Evolutionary conservation across 2,329 filamentous ascomycete species (phyloP).

Genomic region (Claviceps quebecensis): DNA sequence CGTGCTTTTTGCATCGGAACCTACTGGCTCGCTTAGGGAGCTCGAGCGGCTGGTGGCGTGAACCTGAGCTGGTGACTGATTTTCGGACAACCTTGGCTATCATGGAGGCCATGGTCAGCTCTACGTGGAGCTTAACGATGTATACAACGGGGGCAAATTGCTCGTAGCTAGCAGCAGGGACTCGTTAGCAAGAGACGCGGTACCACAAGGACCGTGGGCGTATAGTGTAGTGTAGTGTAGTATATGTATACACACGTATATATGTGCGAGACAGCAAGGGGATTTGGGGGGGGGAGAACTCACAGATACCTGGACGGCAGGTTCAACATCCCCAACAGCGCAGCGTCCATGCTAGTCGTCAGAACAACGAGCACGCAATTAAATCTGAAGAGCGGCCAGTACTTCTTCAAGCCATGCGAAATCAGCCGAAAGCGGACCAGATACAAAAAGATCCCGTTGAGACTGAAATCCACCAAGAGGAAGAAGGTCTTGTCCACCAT

Average conservation of each 20-base stretch:
- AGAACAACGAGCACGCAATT: slow-evolving; percentile 33
- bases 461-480: slow-evolving; percentile 29
- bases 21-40: neutral
- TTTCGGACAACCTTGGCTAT: slow-evolving; percentile 25
- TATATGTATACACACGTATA: neutral
- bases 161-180: slow-evolving; percentile 15
- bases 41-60: neutral
- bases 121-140: slow-evolving; percentile 38
- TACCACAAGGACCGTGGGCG: too few species aligned
- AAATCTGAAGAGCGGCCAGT: slow-evolving; percentile 33
- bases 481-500: slow-evolving; percentile 30
- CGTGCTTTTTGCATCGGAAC: neutral
- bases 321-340: slow-evolving; percentile 12
- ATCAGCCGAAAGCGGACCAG: slow-evolving; percentile 30
- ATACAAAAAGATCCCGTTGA: slow-evolving; percentile 37
- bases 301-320: slow-evolving; percentile 6
- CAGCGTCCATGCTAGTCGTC: slow-evolving; percentile 33
- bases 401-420: slow-evolving; percentile 34
- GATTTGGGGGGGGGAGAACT: neutral
- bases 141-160: slow-evolving; percentile 38
- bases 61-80: neutral
- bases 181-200: neutral
- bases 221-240: too few species aligned
- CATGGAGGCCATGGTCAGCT: slow-evolving; percentile 37
- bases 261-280: neutral